Base-by-base conservation (phyloP, 169 alveolate species). In the Eimeria praecox region DNA sequence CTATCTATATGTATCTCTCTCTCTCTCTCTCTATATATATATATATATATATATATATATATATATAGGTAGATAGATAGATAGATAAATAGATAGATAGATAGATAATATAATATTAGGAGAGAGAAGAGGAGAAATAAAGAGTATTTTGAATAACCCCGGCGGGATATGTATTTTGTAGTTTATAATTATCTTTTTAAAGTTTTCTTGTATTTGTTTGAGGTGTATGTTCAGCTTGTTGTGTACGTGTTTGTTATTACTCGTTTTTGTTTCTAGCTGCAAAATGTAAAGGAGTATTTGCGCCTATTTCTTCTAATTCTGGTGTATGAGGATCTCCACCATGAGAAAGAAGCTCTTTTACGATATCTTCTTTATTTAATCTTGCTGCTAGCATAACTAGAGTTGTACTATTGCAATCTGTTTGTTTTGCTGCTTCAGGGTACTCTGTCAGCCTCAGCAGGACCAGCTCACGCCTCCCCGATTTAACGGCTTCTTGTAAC, bases 291-390 rank as follows among this genome's bases (percentile, higher is more conserved):
- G 95, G 91, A 0, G 95, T 77, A 27, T 56, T 91, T 1, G 66
- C 95, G 33, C 95, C 95, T 1, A 91, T 49, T 30, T 75, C 82
- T 2, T 8, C 54, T 44, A 22, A 18, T 40, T 91, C 95, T 42
- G 85, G 82, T 18, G 95, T 91, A 14, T 56, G 27, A 6, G 95
- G 91, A 54, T 91, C 95, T 8, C 90, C 95, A 4, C 95, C 95
- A 9, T 77, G 85, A 38, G 71, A 20, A 3, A 91, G 82, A 12
- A 91, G 30, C 3, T 73, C 69, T 56, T 77, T 75, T 3, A 91
- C 78, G 3, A 91, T 59, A 24, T 69, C 59, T 40, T 83, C 66
- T 27, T 56, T 91, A 85, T 91, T 83, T 12, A 91, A 49, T 46
- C 82, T 38, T 1, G 95, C 95, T 3, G 95, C 95, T 46, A 91